Evolutionary conservation across 805 yeast species (phyloP).

Genomic region (Candida koratica): DNA sequence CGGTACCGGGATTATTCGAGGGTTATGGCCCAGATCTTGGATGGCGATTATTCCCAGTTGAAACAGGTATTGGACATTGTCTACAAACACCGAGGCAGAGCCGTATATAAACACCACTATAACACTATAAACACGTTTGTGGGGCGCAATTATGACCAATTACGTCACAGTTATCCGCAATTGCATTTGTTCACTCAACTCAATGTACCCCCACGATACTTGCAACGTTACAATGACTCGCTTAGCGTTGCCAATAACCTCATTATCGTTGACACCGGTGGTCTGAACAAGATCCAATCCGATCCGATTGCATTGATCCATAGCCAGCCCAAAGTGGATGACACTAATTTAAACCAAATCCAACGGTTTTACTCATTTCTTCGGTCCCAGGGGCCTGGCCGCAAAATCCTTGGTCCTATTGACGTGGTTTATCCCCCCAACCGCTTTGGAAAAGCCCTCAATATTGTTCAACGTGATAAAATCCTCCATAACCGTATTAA

Average conservation of each 20-base stretch:
- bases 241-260: neutral
- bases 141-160: constrained; percentile 17
- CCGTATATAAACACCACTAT: constrained; percentile 11
- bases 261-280: neutral
- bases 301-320: neutral
- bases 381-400: constrained; percentile 15
- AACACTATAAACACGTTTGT: constrained; percentile 21
- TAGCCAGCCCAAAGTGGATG: neutral
- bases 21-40: constrained; percentile 25
- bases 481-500: constrained; percentile 23
- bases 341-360: neutral
- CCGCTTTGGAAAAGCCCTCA: constrained; percentile 29
- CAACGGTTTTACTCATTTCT: neutral
- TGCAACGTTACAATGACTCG: constrained; percentile 16
- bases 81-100: constrained; percentile 18
- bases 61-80: constrained; percentile 24
- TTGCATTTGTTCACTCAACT: constrained; percentile 22
- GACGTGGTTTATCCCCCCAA: constrained; percentile 32
- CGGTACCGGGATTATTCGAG: constrained; percentile 11
- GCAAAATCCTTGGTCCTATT: constrained; percentile 26
- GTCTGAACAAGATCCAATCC: too few species aligned
- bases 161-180: constrained; percentile 32
- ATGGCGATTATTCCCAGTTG: constrained; percentile 24
- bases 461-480: constrained; percentile 25
- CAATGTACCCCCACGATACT: constrained; percentile 7